Evolutionary conservation across 208 protist species (phyloP), one percentile per base, ranked within the genome.

Genomic region (Leishmania guyanensis): DNA sequence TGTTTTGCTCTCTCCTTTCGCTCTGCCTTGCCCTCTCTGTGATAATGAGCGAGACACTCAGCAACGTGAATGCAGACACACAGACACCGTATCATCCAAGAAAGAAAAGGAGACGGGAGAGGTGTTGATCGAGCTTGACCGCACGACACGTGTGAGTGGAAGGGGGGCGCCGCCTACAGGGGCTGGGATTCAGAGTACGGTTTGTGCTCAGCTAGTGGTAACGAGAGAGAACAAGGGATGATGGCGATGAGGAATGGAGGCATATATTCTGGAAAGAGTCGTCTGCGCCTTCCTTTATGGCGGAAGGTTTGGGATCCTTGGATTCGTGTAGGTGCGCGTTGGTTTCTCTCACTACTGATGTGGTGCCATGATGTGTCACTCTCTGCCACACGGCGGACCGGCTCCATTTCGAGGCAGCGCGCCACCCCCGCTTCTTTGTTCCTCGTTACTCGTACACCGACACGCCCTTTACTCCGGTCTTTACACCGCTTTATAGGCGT

Each of bases 101-200:
- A 75, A 75, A 53, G 36, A 39, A 66, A 75, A 75, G 66, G 65
- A n/a, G 64, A 51, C 22, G 48, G 64, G 33, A 79, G 33, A 64
- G 58, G 26, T 9, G 29, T 64, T n/a, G 58, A 33, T 8, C 26
- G 4, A 64, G 58, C 4, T 64, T 33, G 9, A 5, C 58, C 5
- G 58, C 58, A 33, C 58, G 58, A 26, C 14, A 33, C 9, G 58
- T 33, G 58, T 64, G 58, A n/a, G 58, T 1, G 26, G 9, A 64
- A 33, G 29, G 20, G 43, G 58, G 58, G 14, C 29, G 26, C 58
- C 58, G 58, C 29, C 29, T n/a, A n/a, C 58, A 29, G 58, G 29
- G 58, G 6, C 26, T 9, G 26, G 12, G 3, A 29, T 29, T 16
- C 58, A 29, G 58, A 22, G 58, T 9, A n/a, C 26, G 58, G 58